Evolutionary conservation across 257 asterid genomes (phyloP).

Genomic region (Solanum tacnaense): DNA sequence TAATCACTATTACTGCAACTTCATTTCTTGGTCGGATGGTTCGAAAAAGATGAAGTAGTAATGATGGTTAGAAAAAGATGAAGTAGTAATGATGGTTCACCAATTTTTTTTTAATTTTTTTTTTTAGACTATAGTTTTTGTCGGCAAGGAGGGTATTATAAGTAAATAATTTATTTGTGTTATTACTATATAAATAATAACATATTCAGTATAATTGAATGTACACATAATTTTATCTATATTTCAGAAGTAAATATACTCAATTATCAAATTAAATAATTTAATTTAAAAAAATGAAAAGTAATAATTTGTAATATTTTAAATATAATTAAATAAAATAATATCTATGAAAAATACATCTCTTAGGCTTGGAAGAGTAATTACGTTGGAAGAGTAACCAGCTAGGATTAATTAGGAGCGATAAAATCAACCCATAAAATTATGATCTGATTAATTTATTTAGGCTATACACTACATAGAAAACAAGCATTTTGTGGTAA

Average conservation of each 20-base stretch:
- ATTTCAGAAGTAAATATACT: too few relatives aligned
- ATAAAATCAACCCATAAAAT: not conserved
- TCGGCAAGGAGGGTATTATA: not conserved
- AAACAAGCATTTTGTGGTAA: too few relatives aligned
- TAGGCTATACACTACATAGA: too few relatives aligned
- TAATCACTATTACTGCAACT: not conserved
- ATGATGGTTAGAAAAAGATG: not conserved
- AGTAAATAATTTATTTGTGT: not conserved
- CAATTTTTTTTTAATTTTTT: not conserved
- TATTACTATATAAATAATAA: not conserved
- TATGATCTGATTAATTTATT: too few relatives aligned
- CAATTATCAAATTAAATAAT: not conserved
- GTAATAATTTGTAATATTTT: not conserved
- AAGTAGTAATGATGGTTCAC: not conserved
- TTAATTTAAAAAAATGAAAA: not conserved
- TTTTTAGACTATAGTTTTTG: not conserved
- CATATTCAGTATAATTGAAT: not conserved
- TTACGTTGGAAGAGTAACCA: not conserved
- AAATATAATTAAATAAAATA: not conserved
- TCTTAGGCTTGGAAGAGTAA: too few relatives aligned
- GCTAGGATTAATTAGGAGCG: too few relatives aligned
- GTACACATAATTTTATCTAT: not conserved
- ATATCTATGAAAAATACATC: not conserved
- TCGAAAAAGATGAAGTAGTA: not conserved
- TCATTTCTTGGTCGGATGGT: not conserved